Percentiles rank a stretch among this genome's conserved stretches.
These are phyloP conservation scores for Ilex asprella DNA, from an alignment of 257 asterid genomes.

Conservation along the genomic window DNA sequence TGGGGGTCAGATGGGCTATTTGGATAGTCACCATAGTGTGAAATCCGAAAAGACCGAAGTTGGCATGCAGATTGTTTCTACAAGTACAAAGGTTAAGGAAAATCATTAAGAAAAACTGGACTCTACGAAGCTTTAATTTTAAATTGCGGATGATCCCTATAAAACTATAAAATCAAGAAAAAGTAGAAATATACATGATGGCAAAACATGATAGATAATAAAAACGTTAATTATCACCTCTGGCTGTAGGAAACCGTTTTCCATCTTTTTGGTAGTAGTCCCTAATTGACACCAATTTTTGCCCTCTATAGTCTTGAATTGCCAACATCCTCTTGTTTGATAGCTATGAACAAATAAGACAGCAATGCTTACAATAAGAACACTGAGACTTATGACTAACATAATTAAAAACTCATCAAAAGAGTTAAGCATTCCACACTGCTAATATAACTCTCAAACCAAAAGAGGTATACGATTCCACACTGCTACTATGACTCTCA, in stretches of 20 bases:
- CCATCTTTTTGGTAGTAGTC: conserved; percentile 47
- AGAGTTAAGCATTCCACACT: not conserved
- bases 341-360: conserved; percentile 31
- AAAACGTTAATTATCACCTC: conserved; percentile 28
- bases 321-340: conserved; percentile 44
- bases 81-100: not conserved
- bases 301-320: conserved; percentile 29
- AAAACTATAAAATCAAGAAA: not conserved
- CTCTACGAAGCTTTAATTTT: not conserved
- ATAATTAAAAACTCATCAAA: not conserved
- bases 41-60: not conserved
- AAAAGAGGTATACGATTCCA: not conserved
- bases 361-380: conserved; percentile 7
- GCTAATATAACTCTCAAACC: not conserved
- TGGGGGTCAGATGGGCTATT: not conserved
- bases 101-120: not conserved
- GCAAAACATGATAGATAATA: not conserved
- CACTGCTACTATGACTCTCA: not conserved
- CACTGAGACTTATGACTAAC: not conserved
- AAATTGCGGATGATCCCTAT: not conserved
- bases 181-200: not conserved
- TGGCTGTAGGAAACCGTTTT: conserved; percentile 25
- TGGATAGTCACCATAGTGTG: not conserved
- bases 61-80: not conserved
- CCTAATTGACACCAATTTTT: conserved; percentile 43